These are phyloP conservation scores for Colletotrichum abscissum DNA, from an alignment of 2,329 filamentous ascomycete species.

Conservation along the genomic window DNA sequence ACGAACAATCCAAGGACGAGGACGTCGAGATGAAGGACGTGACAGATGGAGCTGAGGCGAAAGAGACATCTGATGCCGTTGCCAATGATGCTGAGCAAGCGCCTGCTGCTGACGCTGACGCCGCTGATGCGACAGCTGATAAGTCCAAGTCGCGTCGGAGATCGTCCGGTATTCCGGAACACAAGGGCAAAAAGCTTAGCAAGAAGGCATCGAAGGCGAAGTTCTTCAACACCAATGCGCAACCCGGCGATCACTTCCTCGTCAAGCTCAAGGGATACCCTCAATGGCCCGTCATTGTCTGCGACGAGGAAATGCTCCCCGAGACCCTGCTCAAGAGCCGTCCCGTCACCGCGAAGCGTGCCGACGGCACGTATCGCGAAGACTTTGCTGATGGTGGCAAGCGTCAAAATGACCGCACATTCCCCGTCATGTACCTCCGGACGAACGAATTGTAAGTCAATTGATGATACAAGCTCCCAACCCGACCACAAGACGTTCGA, in stretches of 20 bases:
- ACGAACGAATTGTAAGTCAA: slow-evolving; percentile 95
- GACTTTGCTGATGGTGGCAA: slow-evolving; percentile 91
- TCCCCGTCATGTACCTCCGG: slow-evolving; percentile 92
- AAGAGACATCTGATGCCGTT: slow-evolving; percentile 46
- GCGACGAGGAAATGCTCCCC: slow-evolving; percentile 94
- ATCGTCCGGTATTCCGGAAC: slow-evolving; percentile 73
- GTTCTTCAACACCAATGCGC: slow-evolving; percentile 78
- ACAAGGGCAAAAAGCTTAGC: slow-evolving; percentile 83
- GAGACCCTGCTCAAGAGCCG: slow-evolving; percentile 79
- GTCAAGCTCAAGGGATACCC: slow-evolving; percentile 95
- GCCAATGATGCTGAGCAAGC: slow-evolving; percentile 39
- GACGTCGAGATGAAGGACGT: slow-evolving; percentile 78
- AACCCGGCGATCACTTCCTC: slow-evolving; percentile 92
- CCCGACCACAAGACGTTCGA: neutral
- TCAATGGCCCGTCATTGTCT: slow-evolving; percentile 93
- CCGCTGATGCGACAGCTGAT: slow-evolving; percentile 48
- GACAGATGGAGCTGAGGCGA: slow-evolving; percentile 61
- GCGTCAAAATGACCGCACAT: slow-evolving; percentile 85
- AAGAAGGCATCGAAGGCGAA: slow-evolving; percentile 85
- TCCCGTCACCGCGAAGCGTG: slow-evolving; percentile 83
- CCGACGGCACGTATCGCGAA: slow-evolving; percentile 88
- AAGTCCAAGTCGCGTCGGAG: slow-evolving; percentile 73
- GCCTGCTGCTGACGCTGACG: slow-evolving; percentile 37
- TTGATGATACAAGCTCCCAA: neutral
- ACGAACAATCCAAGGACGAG: slow-evolving; percentile 44